phyloP scores from a whole-genome alignment of 257 asterid genomes.

The Eucommia ulmoides region DNA sequence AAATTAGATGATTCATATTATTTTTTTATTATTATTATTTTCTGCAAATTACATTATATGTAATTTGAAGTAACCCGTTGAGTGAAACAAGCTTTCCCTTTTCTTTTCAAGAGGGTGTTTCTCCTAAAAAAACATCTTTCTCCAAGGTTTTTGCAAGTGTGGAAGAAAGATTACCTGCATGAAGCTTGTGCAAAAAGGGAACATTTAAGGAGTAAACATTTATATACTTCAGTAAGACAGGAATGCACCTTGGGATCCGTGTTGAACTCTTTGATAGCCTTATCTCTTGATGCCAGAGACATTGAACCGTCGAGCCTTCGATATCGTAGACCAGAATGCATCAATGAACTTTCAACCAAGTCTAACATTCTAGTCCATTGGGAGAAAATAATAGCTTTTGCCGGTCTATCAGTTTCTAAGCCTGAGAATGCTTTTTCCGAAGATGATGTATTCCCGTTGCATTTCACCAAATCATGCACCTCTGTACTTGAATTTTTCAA shows the following conservation, averaged over 20 bases:
- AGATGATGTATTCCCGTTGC: slow-evolving; percentile 29
- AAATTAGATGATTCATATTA: too few species aligned
- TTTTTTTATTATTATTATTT: too few species aligned
- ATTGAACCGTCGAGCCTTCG: slow-evolving; percentile 97
- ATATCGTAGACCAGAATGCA: slow-evolving; percentile 32
- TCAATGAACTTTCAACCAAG: slow-evolving; percentile 65
- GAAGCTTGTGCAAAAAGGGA: too few species aligned
- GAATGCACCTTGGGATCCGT: slow-evolving; percentile 59
- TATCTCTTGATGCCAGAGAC: slow-evolving; percentile 89
- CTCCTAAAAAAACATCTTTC: too few species aligned
- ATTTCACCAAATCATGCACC: slow-evolving; percentile 14
- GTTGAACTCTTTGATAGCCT: slow-evolving; percentile 91
- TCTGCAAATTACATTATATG: too few species aligned
- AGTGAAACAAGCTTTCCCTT: too few species aligned
- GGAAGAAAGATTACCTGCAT: too few species aligned
- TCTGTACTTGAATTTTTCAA: slow-evolving; percentile 23
- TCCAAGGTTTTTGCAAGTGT: too few species aligned
- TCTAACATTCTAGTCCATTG: slow-evolving; percentile 99
- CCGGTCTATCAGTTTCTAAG: slow-evolving; percentile 29
- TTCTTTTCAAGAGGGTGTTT: too few species aligned
- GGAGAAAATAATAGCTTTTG: slow-evolving; percentile 89
- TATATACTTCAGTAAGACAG: slow-evolving; percentile 4
- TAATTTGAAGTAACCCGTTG: too few species aligned
- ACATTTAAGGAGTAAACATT: too few species aligned
- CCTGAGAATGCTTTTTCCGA: slow-evolving; percentile 18